Evolutionary conservation across 768 basidiomycete species (phyloP).

Genomic region (Hortiboletus campestris): DNA sequence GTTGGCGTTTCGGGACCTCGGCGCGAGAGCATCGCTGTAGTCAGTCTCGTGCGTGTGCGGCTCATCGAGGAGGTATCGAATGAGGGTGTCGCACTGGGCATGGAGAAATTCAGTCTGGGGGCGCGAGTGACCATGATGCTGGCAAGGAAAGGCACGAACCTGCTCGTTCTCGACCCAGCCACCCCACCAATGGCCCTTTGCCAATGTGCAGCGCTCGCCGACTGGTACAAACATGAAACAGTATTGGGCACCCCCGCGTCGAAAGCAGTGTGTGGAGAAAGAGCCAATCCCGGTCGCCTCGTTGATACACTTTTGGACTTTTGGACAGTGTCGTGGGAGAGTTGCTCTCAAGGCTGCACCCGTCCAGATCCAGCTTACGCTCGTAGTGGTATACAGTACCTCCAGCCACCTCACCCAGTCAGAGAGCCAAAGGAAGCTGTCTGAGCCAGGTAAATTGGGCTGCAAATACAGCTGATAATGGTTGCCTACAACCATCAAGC

Average conservation of each 20-base stretch:
- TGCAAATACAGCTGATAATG: background rate
- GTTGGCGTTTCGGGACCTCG: background rate
- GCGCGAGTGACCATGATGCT: too few relatives aligned
- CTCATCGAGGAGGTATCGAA: background rate
- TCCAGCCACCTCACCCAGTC: background rate
- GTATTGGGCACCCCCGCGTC: conserved; percentile 15
- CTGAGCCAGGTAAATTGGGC: background rate
- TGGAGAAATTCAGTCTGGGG: background rate
- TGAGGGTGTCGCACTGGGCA: background rate
- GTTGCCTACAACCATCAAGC: background rate
- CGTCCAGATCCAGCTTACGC: background rate
- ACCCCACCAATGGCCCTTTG: conserved; percentile 38
- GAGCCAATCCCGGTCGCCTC: background rate
- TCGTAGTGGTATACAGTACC: background rate
- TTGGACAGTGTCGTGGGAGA: background rate
- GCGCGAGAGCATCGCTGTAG: background rate
- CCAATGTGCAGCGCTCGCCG: conserved; percentile 36
- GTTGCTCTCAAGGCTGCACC: background rate
- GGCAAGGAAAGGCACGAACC: conserved; percentile 12
- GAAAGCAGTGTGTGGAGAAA: conserved; percentile 1
- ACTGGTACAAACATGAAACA: conserved; percentile 38
- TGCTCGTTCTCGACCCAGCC: conserved; percentile 41
- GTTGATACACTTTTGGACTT: background rate
- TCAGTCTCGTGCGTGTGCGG: background rate
- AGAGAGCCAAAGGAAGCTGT: background rate